Evolutionary conservation across 441 rosid genomes (phyloP).

Genomic region (Euphorbia celastroides): DNA sequence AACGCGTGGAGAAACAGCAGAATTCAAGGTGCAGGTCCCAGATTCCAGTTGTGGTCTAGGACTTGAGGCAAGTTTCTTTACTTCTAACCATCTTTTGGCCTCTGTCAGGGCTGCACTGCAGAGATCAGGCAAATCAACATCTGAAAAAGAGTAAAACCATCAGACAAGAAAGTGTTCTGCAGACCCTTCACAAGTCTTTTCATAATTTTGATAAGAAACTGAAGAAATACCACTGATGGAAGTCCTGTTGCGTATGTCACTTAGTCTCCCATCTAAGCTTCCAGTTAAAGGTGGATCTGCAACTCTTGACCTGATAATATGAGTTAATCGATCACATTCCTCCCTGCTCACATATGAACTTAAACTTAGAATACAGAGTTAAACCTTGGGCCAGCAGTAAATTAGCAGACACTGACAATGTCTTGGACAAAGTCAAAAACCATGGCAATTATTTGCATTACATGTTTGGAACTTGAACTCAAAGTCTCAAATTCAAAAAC

Average conservation of each 20-base stretch:
- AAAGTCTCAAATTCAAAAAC: neutral
- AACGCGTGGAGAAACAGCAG: constrained; percentile 33
- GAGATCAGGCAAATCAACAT: constrained; percentile 40
- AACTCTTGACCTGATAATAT: constrained; percentile 72
- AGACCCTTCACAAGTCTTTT: constrained; percentile 10
- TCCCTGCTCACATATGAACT: constrained; percentile 55
- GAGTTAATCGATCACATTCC: constrained; percentile 62
- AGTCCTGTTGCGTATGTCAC: constrained; percentile 22
- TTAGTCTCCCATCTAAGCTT: constrained; percentile 24
- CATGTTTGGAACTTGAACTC: constrained; percentile 7
- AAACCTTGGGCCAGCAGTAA: constrained; percentile 11
- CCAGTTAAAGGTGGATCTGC: constrained; percentile 33
- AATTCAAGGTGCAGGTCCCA: constrained; percentile 34
- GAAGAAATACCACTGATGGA: constrained; percentile 39
- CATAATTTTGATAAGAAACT: constrained; percentile 16
- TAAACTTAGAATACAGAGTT: constrained; percentile 18
- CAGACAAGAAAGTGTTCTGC: constrained; percentile 15
- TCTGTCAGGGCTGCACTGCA: constrained; percentile 49
- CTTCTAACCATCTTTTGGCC: constrained; percentile 79
- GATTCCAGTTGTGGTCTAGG: constrained; percentile 44
- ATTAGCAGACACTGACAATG: neutral
- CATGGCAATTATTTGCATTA: neutral
- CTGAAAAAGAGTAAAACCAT: constrained; percentile 30
- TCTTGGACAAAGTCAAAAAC: constrained; percentile 1
- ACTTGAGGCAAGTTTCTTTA: constrained; percentile 59